Evolutionary conservation across 495 filamentous ascomycete genomes (phyloP).

Genomic region (Hypoxylon fuscum): DNA sequence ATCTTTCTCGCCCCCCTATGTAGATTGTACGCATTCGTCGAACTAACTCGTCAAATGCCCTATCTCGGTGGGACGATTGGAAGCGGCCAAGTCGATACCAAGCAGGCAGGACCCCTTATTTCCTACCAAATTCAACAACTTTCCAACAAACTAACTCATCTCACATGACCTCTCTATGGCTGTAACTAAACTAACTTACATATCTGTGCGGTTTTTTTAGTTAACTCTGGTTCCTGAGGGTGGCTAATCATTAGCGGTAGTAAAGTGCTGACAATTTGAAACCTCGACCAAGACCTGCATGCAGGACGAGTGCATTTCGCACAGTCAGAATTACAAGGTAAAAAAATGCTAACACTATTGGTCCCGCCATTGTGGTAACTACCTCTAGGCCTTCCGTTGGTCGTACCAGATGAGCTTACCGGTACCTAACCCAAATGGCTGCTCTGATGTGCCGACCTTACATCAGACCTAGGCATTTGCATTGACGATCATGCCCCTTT

Average conservation of each 20-base stretch:
- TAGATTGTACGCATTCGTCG: too few relatives aligned
- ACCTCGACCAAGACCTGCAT: slow-evolving; percentile 24
- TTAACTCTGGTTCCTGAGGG: too few relatives aligned
- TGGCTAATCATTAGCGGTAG: slow-evolving; percentile 12
- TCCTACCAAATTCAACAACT: too few relatives aligned
- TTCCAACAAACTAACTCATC: too few relatives aligned
- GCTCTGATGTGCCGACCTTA: slow-evolving; percentile 33
- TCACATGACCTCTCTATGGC: not conserved
- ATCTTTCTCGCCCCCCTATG: too few relatives aligned
- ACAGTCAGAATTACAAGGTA: slow-evolving; percentile 1
- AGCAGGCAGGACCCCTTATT: too few relatives aligned
- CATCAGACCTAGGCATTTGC: slow-evolving; percentile 18
- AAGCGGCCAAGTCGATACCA: too few relatives aligned
- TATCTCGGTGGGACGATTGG: too few relatives aligned
- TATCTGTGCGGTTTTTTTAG: too few relatives aligned
- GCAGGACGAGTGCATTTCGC: slow-evolving; percentile 13
- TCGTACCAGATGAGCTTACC: slow-evolving; percentile 23
- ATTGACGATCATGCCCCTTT: slow-evolving; percentile 29
- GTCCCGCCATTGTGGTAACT: slow-evolving; percentile 39
- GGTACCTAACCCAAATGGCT: slow-evolving; percentile 29
- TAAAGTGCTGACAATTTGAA: slow-evolving; percentile 30
- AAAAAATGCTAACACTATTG: slow-evolving; percentile 11
- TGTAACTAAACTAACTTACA: not conserved
- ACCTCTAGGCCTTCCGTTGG: slow-evolving; percentile 20
- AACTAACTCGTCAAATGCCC: too few relatives aligned